A percentile compares a stretch with the other conserved stretches of the same genome.
Conservation (phyloP, 2,329 filamentous ascomycete genomes). For the Capronia americana region DNA sequence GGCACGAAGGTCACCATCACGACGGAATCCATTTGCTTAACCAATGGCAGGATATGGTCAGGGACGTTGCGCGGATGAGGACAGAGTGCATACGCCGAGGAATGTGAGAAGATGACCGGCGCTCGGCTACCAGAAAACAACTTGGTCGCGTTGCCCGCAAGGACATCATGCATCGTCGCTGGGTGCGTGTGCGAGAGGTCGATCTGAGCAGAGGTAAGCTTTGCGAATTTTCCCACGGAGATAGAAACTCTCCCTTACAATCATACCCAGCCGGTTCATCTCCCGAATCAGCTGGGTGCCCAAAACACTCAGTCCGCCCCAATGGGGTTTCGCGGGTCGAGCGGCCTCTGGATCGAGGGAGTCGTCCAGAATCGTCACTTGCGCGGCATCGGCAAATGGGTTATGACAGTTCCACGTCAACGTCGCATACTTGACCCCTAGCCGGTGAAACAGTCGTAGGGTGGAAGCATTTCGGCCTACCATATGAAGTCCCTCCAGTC, state of each 20-base stretch:
- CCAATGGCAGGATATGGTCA: conserved; percentile 77
- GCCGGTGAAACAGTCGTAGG: conserved; percentile 73
- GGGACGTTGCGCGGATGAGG: conserved; percentile 90
- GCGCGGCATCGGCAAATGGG: conserved; percentile 80
- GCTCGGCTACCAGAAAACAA: conserved; percentile 53
- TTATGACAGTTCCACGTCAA: conserved; percentile 97
- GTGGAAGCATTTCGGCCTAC: conserved; percentile 79
- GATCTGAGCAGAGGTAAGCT: conserved; percentile 48
- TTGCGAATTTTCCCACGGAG: not conserved
- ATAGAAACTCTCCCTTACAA: conserved; percentile 54
- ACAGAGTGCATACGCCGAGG: conserved; percentile 78
- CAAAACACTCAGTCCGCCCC: conserved; percentile 71
- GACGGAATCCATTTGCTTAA: conserved; percentile 73
- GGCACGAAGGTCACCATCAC: conserved; percentile 93
- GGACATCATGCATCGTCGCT: conserved; percentile 84
- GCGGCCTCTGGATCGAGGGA: conserved; percentile 33
- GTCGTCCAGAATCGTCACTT: conserved; percentile 56
- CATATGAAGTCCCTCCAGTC: conserved; percentile 88
- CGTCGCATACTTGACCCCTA: conserved; percentile 88
- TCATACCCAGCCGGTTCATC: conserved; percentile 93
- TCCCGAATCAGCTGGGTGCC: conserved; percentile 75
- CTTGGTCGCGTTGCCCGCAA: conserved; percentile 51
- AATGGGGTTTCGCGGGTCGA: conserved; percentile 46
- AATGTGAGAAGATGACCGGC: conserved; percentile 88
- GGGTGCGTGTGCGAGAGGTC: conserved; percentile 79